Base-by-base conservation (phyloP, 257 asterid species). In the Plantago major region DNA sequence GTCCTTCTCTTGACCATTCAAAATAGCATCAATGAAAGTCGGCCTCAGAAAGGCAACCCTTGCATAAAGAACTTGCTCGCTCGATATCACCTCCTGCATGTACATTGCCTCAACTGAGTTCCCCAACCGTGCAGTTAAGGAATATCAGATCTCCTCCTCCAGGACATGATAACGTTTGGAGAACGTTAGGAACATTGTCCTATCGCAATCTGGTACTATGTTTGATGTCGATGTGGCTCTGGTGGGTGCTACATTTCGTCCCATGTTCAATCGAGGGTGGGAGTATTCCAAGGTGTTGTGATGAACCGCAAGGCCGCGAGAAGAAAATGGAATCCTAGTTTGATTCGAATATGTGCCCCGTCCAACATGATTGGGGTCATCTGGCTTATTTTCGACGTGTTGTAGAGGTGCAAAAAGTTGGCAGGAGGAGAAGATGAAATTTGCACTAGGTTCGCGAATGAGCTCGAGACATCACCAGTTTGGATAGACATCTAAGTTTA, bases 111-210 rank as follows among this genome's bases (percentile, higher is more conserved):
- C 97, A 2, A 87, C 66, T 72, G 85, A 81, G 4, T 83, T 64
- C 28, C 90, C 95, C 5, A 74, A 74, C 0, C 62, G 49, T 43
- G 49, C 67, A 2, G 42, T 9, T 68, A 90, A 81, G 71, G 74
- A 84, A 40, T 60, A 53, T 62, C 71, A 64, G 7, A 84, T 77
- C 59, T 87, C 95, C 7, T 3, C 42, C 55, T 87, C 90, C 0
- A 66, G 9, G 46, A 87, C 79, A 0, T 85, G 86, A 42, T 81
- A 81, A 6, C 96, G 96, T 62, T 74, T 75, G 5, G 93, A 84
- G 58, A 90, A 90, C 4, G 96, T 87, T 11, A 84, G 76, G 10
- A 90, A 81, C 91, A 90, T 70, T 6, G 93, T 81, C 58, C 88
- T 68, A 0, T 74, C 80, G 19, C 69, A 78, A 8, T 46, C 58